Evolutionary conservation across 2,329 filamentous ascomycete genomes (phyloP), one percentile per base, ranked within the genome.

Genomic region (Sporothrix globosa): DNA sequence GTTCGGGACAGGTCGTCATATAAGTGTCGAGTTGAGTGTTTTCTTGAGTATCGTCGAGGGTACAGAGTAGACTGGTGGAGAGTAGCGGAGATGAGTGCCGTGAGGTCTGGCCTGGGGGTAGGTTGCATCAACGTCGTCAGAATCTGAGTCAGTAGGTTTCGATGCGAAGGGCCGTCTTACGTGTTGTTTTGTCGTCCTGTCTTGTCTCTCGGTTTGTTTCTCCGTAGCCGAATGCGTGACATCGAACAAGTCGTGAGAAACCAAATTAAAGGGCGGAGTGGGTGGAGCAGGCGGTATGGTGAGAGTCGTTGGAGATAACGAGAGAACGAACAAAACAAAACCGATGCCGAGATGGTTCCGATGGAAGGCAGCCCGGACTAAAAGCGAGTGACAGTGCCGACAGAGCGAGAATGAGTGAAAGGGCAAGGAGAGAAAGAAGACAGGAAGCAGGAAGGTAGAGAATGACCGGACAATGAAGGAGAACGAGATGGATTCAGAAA

Each of bases 121-220:
- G 30, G 30, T 30, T 30, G 30, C 3, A 30, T 30, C 30, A 30
- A n/a, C n/a, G 30, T 30, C 5, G 30, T 30, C 30, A 5, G 30
- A 34, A 34, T 5, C 6, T 3, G 3, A 34, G 30, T 6, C 30
- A 6, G 30, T 2, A 34, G 34, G 34, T 34, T 34, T 34, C 34
- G 34, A 9, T 34, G 34, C 34, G 7, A 34, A 34, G 34, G 34
- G 7, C 6, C 34, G 34, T 34, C 6, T 4, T 34, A 9, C 9
- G 4, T 34, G 34, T 7, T 34, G 34, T 34, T 6, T 34, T 34
- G 34, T 7, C 7, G 34, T 34, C 34, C 14, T 27, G 58, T 27
- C 58, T 63, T 9, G 56, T 60, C 34, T 44, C 56, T 58, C 30
- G 54, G 10, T 63, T 4, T 63, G 58, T 63, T 9, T 46, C 58